Evolutionary conservation across 176 grass and related monocot genomes (phyloP).

Genomic region (Cocos nucifera): DNA sequence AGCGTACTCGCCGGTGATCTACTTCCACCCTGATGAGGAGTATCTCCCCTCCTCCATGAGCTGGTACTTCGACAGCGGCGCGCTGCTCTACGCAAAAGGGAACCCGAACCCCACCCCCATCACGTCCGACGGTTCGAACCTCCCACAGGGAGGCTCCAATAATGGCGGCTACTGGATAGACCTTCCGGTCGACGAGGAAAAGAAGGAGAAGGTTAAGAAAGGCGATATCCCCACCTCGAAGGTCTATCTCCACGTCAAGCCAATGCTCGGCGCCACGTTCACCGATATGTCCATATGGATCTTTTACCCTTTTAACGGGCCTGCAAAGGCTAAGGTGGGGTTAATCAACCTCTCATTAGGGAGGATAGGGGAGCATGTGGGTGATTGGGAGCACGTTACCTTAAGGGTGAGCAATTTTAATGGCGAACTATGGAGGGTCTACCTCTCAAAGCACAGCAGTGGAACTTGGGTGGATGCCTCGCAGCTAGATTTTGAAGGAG

Average conservation of each 20-base stretch:
- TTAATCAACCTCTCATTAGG: conserved; percentile 41
- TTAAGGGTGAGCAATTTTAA: conserved; percentile 78
- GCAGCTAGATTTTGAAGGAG: conserved; percentile 41
- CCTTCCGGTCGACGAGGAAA: conserved; percentile 32
- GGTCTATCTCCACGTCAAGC: conserved; percentile 68
- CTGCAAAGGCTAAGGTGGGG: conserved; percentile 52
- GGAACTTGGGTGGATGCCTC: conserved; percentile 62
- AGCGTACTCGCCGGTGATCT: conserved; percentile 62
- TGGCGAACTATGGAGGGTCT: conserved; percentile 48
- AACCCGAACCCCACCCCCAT: conserved; percentile 38
- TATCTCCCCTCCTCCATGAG: conserved; percentile 56
- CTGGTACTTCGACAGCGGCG: conserved; percentile 85
- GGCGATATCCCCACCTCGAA: conserved; percentile 45
- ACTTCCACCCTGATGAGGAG: conserved; percentile 51
- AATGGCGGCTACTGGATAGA: conserved; percentile 81
- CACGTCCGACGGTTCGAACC: conserved; percentile 55
- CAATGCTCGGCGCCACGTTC: conserved; percentile 68
- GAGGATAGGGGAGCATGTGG: conserved; percentile 70
- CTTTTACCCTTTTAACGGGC: conserved; percentile 85
- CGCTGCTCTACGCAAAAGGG: conserved; percentile 63
- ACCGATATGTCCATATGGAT: conserved; percentile 71
- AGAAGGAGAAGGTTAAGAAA: conserved; percentile 44
- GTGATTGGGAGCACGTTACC: conserved; percentile 95
- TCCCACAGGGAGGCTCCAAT: conserved; percentile 57
- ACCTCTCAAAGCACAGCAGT: conserved; percentile 58